Evolutionary conservation across 2,329 filamentous ascomycete genomes (phyloP).

Genomic region (Aspergillus sp.): DNA sequence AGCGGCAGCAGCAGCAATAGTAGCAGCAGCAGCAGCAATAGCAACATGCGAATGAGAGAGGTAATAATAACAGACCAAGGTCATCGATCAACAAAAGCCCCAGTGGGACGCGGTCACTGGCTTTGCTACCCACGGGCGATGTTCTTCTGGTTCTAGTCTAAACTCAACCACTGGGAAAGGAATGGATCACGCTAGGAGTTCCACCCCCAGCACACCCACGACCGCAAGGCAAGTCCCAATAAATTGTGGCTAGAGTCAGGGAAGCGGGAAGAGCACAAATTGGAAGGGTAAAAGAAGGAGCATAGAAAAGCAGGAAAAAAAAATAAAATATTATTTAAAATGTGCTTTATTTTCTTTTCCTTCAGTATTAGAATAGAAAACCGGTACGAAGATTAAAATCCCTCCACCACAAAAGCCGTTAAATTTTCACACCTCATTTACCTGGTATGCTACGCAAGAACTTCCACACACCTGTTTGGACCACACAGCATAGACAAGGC

Average conservation of each 20-base stretch:
- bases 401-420: background rate
- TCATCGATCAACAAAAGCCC: slow-evolving; percentile 24
- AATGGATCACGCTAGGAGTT: slow-evolving; percentile 28
- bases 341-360: too few relatives aligned
- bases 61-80: slow-evolving; percentile 20
- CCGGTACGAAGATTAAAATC: background rate
- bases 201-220: slow-evolving; percentile 17
- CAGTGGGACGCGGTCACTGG: slow-evolving; percentile 22
- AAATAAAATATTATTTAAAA: background rate
- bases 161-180: slow-evolving; percentile 18
- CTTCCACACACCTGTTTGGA: background rate
- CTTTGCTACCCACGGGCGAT: slow-evolving; percentile 17
- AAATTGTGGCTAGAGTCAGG: background rate
- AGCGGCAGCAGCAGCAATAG: background rate
- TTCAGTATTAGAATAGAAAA: background rate
- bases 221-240: slow-evolving; percentile 12
- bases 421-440: background rate
- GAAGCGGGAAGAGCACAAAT: background rate
- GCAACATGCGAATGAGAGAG: background rate
- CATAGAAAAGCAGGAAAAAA: background rate
- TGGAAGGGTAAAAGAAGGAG: background rate
- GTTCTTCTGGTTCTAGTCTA: slow-evolving; percentile 21
- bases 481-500: background rate
- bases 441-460: background rate
- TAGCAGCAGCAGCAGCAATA: slow-evolving; percentile 24